Evolutionary conservation across 1,284 basidiomycete genomes (phyloP), one percentile per base, ranked within the genome.

Genomic region (Schizophyllum commune): DNA sequence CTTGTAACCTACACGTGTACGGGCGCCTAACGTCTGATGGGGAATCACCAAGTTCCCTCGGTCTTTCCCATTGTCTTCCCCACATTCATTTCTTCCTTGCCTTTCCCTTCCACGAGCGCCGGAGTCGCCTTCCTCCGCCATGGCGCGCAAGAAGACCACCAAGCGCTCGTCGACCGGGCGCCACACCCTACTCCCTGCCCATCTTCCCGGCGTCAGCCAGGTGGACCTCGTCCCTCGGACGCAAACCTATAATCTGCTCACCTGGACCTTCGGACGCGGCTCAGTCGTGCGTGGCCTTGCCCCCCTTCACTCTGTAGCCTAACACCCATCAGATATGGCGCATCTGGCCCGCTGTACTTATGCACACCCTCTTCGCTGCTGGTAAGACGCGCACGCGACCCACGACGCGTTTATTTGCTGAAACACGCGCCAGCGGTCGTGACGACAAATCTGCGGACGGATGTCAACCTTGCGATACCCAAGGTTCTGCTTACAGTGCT

Each of bases 331-430:
- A 86, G 84, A 77, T 86, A 15, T 85, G 83, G 82, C 76, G 80
- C 57, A 85, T 86, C 67, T 88, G 85, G 85, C 85, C 84, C 0
- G 84, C 85, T 0, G 84, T 86, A 2, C 65, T 85, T 11, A 68
- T 87, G 20, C 83, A 86, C 68, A 85, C 84, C 1, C 59, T 75
- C 4, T 85, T 86, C 65, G 83, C 85, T 1, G 78, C 77, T 52
- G 75, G 81, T 9, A 76, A 85, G 39, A 27, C 17, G 8, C 17
- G 39, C 39, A 47, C 39, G 39, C 39, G 13, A 11, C 13, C 9
- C 4, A 47, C 39, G 39, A 17, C 39, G 17, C 13, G 79, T 82
- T 2, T 72, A 74, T 1, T 53, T 83, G 1, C 81, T 79, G 1
- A 68, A 83, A 64, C 66, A 66, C 52, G 77, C 39, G 39, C 39